Evolutionary conservation across 495 filamentous ascomycete genomes (phyloP).

Genomic region (Annulohypoxylon bovei): DNA sequence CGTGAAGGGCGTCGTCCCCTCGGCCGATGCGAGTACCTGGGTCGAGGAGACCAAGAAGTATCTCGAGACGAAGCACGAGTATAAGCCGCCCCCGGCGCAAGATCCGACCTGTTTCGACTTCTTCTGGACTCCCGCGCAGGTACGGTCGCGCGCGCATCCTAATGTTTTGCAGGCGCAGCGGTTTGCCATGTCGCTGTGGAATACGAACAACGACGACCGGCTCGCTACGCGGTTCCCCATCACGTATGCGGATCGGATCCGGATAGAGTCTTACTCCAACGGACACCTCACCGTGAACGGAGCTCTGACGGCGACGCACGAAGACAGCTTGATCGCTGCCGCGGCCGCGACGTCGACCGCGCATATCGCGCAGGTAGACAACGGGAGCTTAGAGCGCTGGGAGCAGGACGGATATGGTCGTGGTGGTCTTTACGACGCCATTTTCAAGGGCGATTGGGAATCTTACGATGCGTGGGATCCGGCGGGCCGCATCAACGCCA

Average conservation of each 20-base stretch:
- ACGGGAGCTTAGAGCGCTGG: conserved; percentile 89
- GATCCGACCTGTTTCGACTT: conserved; percentile 88
- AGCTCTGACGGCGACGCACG: conserved; percentile 37
- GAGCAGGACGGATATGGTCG: conserved; percentile 83
- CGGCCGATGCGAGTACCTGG: conserved; percentile 63
- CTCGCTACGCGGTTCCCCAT: conserved; percentile 70
- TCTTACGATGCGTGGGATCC: conserved; percentile 87
- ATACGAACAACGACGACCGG: conserved; percentile 72
- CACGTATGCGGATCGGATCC: conserved; percentile 84
- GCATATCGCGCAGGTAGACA: conserved; percentile 79
- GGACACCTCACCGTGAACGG: conserved; percentile 51
- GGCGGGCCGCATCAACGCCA: conserved; percentile 74
- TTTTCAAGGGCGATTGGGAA: conserved; percentile 86
- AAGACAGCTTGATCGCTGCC: conserved; percentile 57
- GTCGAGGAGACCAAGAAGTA: conserved; percentile 70
- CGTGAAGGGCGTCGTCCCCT: conserved; percentile 71
- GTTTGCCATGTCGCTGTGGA: conserved; percentile 86
- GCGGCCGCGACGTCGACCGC: conserved; percentile 55
- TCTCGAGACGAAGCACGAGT: conserved; percentile 62
- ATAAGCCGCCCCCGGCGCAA: conserved; percentile 61
- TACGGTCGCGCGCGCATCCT: conserved; percentile 79
- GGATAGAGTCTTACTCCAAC: conserved; percentile 68
- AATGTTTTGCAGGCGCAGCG: conserved; percentile 77
- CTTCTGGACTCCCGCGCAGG: conserved; percentile 89
- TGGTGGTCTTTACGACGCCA: conserved; percentile 74